Evolutionary conservation across 176 grass and related monocot genomes (phyloP), one percentile per base, ranked within the genome.

Genomic region (Oryza nivara): DNA sequence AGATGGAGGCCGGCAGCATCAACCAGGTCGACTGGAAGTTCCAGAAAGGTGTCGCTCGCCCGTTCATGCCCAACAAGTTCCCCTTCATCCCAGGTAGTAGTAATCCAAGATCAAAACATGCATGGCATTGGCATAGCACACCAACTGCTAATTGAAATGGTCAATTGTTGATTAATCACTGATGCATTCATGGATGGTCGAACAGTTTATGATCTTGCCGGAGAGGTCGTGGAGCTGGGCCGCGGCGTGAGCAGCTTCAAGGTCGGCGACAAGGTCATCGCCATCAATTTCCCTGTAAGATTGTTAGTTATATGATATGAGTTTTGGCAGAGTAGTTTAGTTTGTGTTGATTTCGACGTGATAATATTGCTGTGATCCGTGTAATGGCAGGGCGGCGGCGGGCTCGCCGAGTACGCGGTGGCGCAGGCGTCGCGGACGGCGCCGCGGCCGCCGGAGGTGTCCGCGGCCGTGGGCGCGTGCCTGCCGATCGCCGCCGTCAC

Each of bases 1-100:
- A 58, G 85, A 46, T 86, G 73, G 79, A 90, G 84, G 88, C 73
- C 7, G 72, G 79, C 22, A 83, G 79, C 67, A 86, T 90, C 80
- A 90, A 90, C 81, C 88, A 56, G 20, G 72, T 83, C 14, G 88
- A 90, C 85, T 90, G 88, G 88, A 87, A 69, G 67, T 82, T 90
- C 14, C 88, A 90, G 71, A 87, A 83, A 11, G 88, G 88, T 54
- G 22, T 54, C 38, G 76, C 80, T 22, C 83, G 88, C 36, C 88
- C 84, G 3, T 74, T 90, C 84, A 54, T 90, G 72, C 88, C 88
- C 69, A 9, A 16, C 12, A 87, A 45, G 71, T 87, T 90, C 49
- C 88, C 88, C 20, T 90, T 79, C 79, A 74, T 9, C 58, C 88
- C 88, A 12, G 73, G 56, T 61, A 9, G 1, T 32, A 9, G 1